These are phyloP conservation scores for Neurospora tetraspora DNA, from an alignment of 495 filamentous ascomycete genomes.

Conservation along the genomic window DNA sequence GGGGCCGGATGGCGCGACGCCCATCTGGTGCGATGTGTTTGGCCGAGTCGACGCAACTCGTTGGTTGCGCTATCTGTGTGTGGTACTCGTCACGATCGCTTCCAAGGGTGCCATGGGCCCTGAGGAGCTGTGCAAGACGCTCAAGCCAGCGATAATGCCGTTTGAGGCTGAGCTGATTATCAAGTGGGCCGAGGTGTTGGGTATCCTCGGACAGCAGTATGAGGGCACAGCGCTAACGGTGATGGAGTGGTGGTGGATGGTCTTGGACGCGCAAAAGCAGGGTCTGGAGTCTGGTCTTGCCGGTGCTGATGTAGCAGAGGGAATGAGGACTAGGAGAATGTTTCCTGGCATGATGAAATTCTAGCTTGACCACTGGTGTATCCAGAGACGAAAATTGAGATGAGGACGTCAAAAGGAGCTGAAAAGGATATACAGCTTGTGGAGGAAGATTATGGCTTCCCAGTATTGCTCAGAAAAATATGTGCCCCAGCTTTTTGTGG, in stretches of 20 bases:
- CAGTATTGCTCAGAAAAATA: background rate
- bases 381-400: background rate
- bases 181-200: conserved; percentile 51
- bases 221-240: conserved; percentile 36
- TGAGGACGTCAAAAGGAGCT: background rate
- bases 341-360: background rate
- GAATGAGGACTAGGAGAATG: conserved; percentile 1
- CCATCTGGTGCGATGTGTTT: conserved; percentile 75
- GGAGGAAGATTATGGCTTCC: background rate
- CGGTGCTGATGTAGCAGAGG: background rate
- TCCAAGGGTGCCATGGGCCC: conserved; percentile 48
- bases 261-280: conserved; percentile 21
- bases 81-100: conserved; percentile 49
- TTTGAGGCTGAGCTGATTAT: conserved; percentile 61
- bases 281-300: conserved; percentile 2
- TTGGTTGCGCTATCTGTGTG: conserved; percentile 56
- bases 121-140: conserved; percentile 38
- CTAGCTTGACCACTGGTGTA: background rate
- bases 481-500: background rate
- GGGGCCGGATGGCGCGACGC: conserved; percentile 39
- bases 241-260: conserved; percentile 64
- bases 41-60: conserved; percentile 46
- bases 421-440: background rate
- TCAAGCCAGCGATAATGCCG: conserved; percentile 50
- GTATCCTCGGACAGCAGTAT: conserved; percentile 27